Base-by-base conservation (phyloP, 169 alveolate genomes). In the Cryptosporidium meleagridis region DNA sequence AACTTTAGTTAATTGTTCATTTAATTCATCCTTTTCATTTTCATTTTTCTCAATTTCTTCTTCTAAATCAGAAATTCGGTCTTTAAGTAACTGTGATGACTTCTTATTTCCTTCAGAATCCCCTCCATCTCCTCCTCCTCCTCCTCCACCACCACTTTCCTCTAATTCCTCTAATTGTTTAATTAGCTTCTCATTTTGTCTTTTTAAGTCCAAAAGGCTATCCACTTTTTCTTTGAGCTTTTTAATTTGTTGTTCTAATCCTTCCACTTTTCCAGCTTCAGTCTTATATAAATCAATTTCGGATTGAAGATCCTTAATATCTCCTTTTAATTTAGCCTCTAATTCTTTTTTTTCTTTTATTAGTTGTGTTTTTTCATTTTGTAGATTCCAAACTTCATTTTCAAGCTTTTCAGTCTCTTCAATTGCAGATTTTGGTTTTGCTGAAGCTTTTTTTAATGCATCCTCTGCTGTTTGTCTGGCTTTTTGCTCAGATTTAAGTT, bases 391-490 rank as follows among this genome's bases (percentile, higher is more conserved):
- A 21, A 80, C 75, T 61, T 80, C 89, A 23, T 80, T 80, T 48
- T 80, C 89, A 23, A 80, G 65, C 70, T 80, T 80, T 48, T 80
- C 89, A 1, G 89, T 80, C 55, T 80, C 89, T 33, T 80, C 89
- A 44, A 80, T 62, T 39, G 75, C 89, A 61, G 65, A 44, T 41
- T 44, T 80, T 12, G 89, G 89, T 48, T 51, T 80, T n/a, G 89
- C 73, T 62, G 89, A 26, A 18, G 48, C 89, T 48, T 80, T 80
- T 48, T 80, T 80, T 12, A 65, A 39, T 44, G 73, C 52, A 18
- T 80, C 89, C 39, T 80, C 89, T 14, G 89, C 89, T n/a, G 55
- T 59, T 48, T 80, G 89, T 44, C 89, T 80, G 29, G 89, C 89
- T 31, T 59, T 65, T 29, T 80, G 73, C 39, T 80, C 89, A n/a